phyloP scores from a whole-genome alignment of 768 basidiomycete genomes.

The Macrolepiota dolichaula region DNA sequence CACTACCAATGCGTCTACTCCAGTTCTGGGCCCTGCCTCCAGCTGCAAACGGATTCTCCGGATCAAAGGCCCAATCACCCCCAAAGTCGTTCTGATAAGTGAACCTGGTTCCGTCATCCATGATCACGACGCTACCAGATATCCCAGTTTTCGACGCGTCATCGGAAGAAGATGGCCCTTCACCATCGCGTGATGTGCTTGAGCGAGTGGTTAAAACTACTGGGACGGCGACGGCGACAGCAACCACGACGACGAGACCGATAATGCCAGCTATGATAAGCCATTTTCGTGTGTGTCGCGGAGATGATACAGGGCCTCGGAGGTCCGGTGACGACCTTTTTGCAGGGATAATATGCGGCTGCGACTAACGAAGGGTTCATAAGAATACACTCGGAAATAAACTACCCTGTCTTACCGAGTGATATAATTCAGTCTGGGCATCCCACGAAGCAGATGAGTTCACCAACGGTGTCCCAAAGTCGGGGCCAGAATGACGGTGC shows the following conservation, averaged over 20 bases:
- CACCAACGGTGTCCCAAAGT: neutral
- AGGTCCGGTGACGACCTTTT: neutral
- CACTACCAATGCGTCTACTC: constrained; percentile 66
- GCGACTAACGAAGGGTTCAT: neutral
- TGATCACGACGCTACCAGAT: constrained; percentile 62
- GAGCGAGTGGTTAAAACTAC: constrained; percentile 23
- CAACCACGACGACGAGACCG: constrained; percentile 34
- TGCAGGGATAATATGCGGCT: neutral
- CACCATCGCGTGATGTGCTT: constrained; percentile 12
- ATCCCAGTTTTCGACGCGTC: constrained; percentile 22
- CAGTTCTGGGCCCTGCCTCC: constrained; percentile 79
- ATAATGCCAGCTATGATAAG: constrained; percentile 23
- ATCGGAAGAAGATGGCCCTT: constrained; percentile 6
- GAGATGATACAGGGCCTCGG: neutral
- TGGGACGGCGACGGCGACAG: constrained; percentile 41
- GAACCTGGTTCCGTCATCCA: constrained; percentile 76
- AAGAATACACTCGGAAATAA: neutral
- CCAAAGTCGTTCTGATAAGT: constrained; percentile 78
- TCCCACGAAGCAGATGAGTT: constrained; percentile 4
- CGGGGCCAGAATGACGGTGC: constrained; percentile 6
- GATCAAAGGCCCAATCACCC: constrained; percentile 78
- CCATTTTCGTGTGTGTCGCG: neutral
- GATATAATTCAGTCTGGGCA: constrained; percentile 5
- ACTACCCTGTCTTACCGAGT: neutral
- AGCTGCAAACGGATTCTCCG: constrained; percentile 65